Conservation (phyloP, 116 monocot genomes). For the Thalassia testudinum region DNA sequence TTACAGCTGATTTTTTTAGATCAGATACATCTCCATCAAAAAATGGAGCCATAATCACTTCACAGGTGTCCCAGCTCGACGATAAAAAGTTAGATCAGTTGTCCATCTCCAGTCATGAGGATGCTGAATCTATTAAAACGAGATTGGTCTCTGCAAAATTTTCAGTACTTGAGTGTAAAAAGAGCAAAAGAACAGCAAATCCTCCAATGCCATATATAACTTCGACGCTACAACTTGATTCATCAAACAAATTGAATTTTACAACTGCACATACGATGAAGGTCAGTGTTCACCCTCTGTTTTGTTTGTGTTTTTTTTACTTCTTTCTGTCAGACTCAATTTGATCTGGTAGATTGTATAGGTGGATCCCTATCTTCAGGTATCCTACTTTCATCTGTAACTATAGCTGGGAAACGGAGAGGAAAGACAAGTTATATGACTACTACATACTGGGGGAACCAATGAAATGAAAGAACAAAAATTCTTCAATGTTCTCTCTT, state of each 20-base stretch:
- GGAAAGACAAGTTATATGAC: too few relatives aligned
- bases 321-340: too few relatives aligned
- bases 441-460: too few relatives aligned
- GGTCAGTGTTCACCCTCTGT: constrained; percentile 17
- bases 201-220: constrained; percentile 93
- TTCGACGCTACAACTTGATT: constrained; percentile 88
- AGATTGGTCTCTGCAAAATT: constrained; percentile 37
- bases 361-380: too few relatives aligned
- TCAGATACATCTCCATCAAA: constrained; percentile 1
- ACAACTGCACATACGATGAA: constrained; percentile 73
- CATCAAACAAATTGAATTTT: constrained; percentile 72
- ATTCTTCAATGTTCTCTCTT: too few relatives aligned
- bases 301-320: too few relatives aligned
- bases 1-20: constrained; percentile 39
- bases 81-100: constrained; percentile 60
- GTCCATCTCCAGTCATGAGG: constrained; percentile 32
- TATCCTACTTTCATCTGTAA: too few relatives aligned
- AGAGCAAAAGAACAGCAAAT: constrained; percentile 36
- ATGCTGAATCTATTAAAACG: constrained; percentile 54
- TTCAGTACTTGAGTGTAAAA: constrained; percentile 41
- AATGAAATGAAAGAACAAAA: too few relatives aligned
- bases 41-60: constrained; percentile 12
- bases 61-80: constrained; percentile 48
- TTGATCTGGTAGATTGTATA: too few relatives aligned
- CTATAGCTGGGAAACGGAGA: too few relatives aligned